Percentiles rank a stretch among this genome's conserved stretches.
Evolutionary conservation across 2,329 filamentous ascomycete genomes (phyloP).

Genomic region (Aspergillus fructus): DNA sequence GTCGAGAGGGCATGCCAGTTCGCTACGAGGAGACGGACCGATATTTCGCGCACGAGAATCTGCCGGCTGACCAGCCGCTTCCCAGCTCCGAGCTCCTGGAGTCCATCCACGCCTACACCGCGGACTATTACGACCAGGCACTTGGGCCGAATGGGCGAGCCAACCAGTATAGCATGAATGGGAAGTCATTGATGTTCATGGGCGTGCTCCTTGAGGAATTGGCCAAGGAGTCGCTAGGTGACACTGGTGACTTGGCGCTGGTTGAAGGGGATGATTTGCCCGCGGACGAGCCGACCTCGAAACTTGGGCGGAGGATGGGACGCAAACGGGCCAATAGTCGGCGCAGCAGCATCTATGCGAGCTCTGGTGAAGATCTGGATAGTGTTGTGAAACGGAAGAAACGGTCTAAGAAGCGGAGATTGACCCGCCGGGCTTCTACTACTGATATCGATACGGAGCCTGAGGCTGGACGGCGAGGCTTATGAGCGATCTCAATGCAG

Average conservation of each 20-base stretch:
- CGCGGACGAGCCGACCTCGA: constrained; percentile 17
- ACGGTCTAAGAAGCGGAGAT: constrained; percentile 27
- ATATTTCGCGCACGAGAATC: constrained; percentile 53
- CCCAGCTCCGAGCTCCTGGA: constrained; percentile 59
- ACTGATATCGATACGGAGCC: constrained; percentile 24
- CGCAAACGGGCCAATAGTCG: constrained; percentile 23
- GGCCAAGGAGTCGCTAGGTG: constrained; percentile 51
- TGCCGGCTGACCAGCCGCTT: constrained; percentile 42
- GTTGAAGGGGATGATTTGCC: constrained; percentile 47
- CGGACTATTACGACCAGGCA: constrained; percentile 53
- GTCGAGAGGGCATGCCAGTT: constrained; percentile 49
- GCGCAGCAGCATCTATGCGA: constrained; percentile 19
- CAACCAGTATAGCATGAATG: constrained; percentile 57
- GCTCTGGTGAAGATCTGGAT: constrained; percentile 25
- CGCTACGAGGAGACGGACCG: constrained; percentile 55
- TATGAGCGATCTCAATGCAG: too few relatives aligned
- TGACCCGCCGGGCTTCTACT: constrained; percentile 19
- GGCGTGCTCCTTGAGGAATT: constrained; percentile 62
- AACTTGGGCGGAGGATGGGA: constrained; percentile 4
- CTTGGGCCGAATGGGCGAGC: constrained; percentile 32
- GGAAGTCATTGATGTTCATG: constrained; percentile 61
- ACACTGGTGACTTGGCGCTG: constrained; percentile 59
- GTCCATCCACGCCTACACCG: constrained; percentile 57
- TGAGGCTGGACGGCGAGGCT: constrained; percentile 17
- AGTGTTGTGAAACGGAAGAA: constrained; percentile 20